Base-by-base conservation (phyloP, 345 rosid genomes). In the Psidium friedrichsthalianum region DNA sequence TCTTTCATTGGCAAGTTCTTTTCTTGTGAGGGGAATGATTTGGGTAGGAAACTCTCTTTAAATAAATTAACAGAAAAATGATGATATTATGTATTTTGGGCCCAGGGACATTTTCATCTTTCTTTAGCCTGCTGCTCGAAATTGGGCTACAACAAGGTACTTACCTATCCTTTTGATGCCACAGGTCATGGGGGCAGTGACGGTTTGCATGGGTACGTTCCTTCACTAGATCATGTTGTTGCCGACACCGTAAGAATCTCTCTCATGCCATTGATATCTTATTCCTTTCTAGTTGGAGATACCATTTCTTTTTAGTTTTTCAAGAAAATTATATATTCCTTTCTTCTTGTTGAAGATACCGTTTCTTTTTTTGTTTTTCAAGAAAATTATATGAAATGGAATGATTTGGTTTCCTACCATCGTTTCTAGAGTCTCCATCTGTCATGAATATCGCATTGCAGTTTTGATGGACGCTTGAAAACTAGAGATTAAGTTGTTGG, bases 111-210 rank as follows among this genome's bases (percentile, higher is more conserved):
- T 82, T 82, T 51, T 82, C 42, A 36, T 51, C 42, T 82, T 29
- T 82, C 24, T 9, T 53, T 29, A 49, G 54, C 80, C 85, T 11
- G 25, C 85, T n/a, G 29, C 32, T 61, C 2, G 1, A 25, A n/a
- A 20, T 42, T 51, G 8, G 20, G 47, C 3, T 55, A 18, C 74
- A 82, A n/a, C 10, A 9, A n/a, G 82, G 85, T 88, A 74, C 84
- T 53, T 54, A 85, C 83, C 36, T 56, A 6, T 86, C 51, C n/a
- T 85, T 7, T 14, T 86, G 52, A 74, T 82, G 22, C 22, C 85
- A 24, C 88, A 97, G 99, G 99, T 88, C 99, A 97, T 83, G 99
- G 99, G 84, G 99, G 99, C 55, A 97, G 99, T n/a, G 99, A 97
- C 88, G 99, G 99, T 52, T 93, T 97, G 93, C 99, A 97, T 87